Evolutionary conservation across 306 rosid species (phyloP).

Genomic region (Begonia masoniana): DNA sequence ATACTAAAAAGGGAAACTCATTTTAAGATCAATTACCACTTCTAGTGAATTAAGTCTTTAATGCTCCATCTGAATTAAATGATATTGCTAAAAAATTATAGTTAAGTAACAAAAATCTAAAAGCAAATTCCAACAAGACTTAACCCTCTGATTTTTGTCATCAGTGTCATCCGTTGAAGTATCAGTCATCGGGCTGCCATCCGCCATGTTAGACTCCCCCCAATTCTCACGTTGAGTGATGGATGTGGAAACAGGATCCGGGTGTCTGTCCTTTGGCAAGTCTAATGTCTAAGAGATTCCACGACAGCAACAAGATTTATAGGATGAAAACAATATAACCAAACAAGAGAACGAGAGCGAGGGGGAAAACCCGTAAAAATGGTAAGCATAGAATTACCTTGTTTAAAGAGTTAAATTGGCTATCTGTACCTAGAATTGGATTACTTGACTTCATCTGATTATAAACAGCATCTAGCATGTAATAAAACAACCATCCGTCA

Average conservation of each 20-base stretch:
- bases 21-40: not conserved
- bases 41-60: not conserved
- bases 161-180: slow-evolving; percentile 96
- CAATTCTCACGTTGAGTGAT: slow-evolving; percentile 72
- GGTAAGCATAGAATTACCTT: slow-evolving; percentile 29
- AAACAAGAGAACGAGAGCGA: not conserved
- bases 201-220: slow-evolving; percentile 87
- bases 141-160: slow-evolving; percentile 70
- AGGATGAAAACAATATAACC: slow-evolving; percentile 29
- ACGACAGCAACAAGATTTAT: slow-evolving; percentile 17
- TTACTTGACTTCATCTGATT: slow-evolving; percentile 56
- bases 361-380: too few relatives aligned
- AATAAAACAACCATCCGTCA: too few relatives aligned
- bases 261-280: slow-evolving; percentile 34
- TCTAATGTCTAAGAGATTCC: slow-evolving; percentile 42
- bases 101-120: slow-evolving; percentile 6
- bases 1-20: not conserved
- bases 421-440: slow-evolving; percentile 44
- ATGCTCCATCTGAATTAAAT: not conserved
- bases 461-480: slow-evolving; percentile 44
- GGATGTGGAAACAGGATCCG: slow-evolving; percentile 42
- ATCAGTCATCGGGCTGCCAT: slow-evolving; percentile 72
- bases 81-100: slow-evolving; percentile 8
- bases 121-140: slow-evolving; percentile 11
- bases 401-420: slow-evolving; percentile 52